These are phyloP conservation scores for Parachlorella kessleri DNA, from an alignment of 139 green algal species.

Conservation along the genomic window DNA sequence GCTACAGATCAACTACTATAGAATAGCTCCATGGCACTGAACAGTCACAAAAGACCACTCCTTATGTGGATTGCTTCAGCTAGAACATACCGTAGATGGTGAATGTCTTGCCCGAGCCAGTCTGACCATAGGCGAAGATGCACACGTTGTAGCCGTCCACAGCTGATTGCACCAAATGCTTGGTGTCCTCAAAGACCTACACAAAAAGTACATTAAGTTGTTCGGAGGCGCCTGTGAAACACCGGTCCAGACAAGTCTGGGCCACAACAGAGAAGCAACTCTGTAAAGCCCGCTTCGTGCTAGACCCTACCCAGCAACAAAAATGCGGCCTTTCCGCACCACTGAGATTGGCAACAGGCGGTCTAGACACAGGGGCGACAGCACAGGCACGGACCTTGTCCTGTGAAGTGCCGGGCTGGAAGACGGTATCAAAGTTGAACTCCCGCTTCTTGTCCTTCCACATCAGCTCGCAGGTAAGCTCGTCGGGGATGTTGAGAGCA, in stretches of 20 bases:
- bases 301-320: no score
- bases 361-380: neutral
- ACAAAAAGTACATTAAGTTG: neutral
- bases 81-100: slow-evolving; percentile 84
- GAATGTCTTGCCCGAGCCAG: slow-evolving; percentile 88
- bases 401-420: slow-evolving; percentile 64
- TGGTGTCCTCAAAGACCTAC: slow-evolving; percentile 94
- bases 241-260: no score
- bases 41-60: no score
- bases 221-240: no score
- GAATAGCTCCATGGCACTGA: no score
- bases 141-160: slow-evolving; percentile 86
- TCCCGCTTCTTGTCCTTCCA: slow-evolving; percentile 95
- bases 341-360: no score
- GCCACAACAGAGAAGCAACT: no score
- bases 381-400: slow-evolving; percentile 48
- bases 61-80: no score
- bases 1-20: no score
- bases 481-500: slow-evolving; percentile 78
- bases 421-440: slow-evolving; percentile 93
- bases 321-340: no score
- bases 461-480: slow-evolving; percentile 85
- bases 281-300: no score
- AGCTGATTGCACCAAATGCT: slow-evolving; percentile 94
- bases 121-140: slow-evolving; percentile 77